Conservation (phyloP, 2,329 filamentous ascomycete genomes). For the Coniochaeta sp. region DNA sequence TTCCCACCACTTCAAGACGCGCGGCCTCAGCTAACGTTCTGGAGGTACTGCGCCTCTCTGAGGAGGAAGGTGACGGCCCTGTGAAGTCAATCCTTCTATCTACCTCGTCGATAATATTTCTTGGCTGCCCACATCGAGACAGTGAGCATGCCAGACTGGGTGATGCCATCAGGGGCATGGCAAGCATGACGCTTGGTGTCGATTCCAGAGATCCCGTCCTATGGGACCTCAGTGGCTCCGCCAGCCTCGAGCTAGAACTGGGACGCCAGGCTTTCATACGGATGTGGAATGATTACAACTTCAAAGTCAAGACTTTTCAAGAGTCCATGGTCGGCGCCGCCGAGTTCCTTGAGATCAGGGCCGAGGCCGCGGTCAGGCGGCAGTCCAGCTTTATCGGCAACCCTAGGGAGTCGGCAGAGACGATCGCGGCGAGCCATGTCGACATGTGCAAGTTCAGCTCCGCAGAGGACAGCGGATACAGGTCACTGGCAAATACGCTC, state of each 20-base stretch:
- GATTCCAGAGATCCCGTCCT: constrained; percentile 15
- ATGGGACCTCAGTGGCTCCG: constrained; percentile 17
- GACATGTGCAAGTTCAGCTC: constrained; percentile 31
- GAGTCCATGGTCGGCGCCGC: constrained; percentile 13
- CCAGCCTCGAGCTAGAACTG: constrained; percentile 12
- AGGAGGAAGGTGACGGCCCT: constrained; percentile 14
- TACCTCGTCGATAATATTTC: constrained; percentile 18
- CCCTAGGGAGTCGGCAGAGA: constrained; percentile 20
- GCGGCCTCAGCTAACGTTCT: not conserved
- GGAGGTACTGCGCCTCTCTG: constrained; percentile 20
- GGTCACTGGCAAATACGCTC: constrained; percentile 14
- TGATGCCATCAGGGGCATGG: constrained; percentile 21
- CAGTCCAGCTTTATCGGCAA: constrained; percentile 21
- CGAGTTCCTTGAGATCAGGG: constrained; percentile 10
- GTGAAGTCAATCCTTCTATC: constrained; percentile 16
- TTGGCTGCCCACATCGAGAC: constrained; percentile 21
- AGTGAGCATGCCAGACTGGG: constrained; percentile 17
- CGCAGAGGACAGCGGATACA: constrained; percentile 17
- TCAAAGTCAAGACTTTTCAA: constrained; percentile 23
- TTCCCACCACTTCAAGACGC: not conserved
- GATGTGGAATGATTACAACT: constrained; percentile 24
- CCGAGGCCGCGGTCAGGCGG: constrained; percentile 3
- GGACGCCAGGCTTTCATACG: constrained; percentile 18
- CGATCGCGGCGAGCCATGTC: constrained; percentile 28
- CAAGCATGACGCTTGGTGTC: constrained; percentile 12